Evolutionary conservation across 2,329 filamentous ascomycete species (phyloP).

Genomic region (Leptographium radiaticola): DNA sequence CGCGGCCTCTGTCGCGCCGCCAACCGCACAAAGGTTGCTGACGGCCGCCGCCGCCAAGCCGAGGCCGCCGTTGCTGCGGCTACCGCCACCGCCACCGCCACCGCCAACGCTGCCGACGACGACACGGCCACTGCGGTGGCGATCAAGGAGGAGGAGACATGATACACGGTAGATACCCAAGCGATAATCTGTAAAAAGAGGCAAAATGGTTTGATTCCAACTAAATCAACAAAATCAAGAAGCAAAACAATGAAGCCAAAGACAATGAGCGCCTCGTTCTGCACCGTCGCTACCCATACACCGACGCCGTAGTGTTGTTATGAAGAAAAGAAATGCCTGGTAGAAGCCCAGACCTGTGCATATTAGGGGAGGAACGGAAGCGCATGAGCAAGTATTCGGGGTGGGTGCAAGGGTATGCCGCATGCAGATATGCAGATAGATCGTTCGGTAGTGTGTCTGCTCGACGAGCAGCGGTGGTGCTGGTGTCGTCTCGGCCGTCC

Average conservation of each 20-base stretch:
- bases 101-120: not conserved
- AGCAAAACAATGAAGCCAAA: not conserved
- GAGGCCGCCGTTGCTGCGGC: slow-evolving; percentile 3
- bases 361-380: not conserved
- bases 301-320: slow-evolving; percentile 1
- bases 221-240: not conserved
- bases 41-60: slow-evolving; percentile 35
- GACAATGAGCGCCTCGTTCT: not conserved
- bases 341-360: not conserved
- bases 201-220: not conserved
- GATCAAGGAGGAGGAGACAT: not conserved
- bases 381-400: not conserved
- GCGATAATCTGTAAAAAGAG: too few species aligned
- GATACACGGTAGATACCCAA: not conserved
- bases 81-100: too few species aligned
- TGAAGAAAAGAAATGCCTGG: not conserved
- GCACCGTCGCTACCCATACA: slow-evolving; percentile 2
- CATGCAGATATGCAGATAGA: not conserved
- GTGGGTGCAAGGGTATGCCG: not conserved
- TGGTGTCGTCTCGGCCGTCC: not conserved
- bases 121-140: too few species aligned
- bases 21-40: slow-evolving; percentile 48
- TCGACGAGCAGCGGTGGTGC: not conserved
- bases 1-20: slow-evolving; percentile 64
- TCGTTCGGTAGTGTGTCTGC: not conserved